phyloP scores from a whole-genome alignment of 1,284 basidiomycete species.

The Trametes sp. region DNA sequence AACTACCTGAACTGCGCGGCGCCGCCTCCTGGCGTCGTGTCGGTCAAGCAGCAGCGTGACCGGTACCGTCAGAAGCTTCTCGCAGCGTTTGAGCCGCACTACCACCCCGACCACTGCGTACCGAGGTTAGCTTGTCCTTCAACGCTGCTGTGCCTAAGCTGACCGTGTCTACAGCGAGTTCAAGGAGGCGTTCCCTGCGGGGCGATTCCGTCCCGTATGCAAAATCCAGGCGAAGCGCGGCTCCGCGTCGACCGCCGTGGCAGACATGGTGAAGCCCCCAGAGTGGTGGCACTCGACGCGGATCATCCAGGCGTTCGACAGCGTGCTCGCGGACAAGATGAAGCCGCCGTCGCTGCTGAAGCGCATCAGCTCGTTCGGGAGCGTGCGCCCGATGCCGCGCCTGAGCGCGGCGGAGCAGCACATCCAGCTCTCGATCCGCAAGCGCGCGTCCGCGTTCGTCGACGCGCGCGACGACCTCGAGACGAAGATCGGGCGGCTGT shows the following conservation, averaged over 20 bases:
- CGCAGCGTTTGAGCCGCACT: constrained; percentile 82
- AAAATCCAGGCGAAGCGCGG: constrained; percentile 85
- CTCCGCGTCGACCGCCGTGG: constrained; percentile 79
- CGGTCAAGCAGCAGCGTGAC: constrained; percentile 83
- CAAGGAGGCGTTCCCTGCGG: constrained; percentile 94
- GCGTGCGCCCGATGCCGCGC: constrained; percentile 74
- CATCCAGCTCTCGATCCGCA: constrained; percentile 87
- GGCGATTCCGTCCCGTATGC: constrained; percentile 84
- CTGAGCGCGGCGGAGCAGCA: constrained; percentile 82
- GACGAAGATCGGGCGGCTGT: constrained; percentile 86
- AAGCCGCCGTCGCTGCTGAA: constrained; percentile 91
- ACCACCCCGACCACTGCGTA: constrained; percentile 83
- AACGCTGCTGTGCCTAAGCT: constrained; percentile 2
- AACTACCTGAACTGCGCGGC: constrained; percentile 87
- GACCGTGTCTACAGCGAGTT: constrained; percentile 68
- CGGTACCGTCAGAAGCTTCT: constrained; percentile 82
- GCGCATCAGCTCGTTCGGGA: constrained; percentile 81
- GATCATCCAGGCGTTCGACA: constrained; percentile 90
- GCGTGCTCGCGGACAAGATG: constrained; percentile 87
- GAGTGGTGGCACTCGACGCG: constrained; percentile 93
- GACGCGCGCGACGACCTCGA: constrained; percentile 92
- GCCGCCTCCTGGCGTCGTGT: constrained; percentile 84
- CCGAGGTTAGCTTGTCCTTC: constrained; percentile 59
- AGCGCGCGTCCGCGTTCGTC: constrained; percentile 90
- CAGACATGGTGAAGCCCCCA: constrained; percentile 86